phyloP scores from a whole-genome alignment of 805 yeast genomes.

The Teunomyces lycoperdinae region DNA sequence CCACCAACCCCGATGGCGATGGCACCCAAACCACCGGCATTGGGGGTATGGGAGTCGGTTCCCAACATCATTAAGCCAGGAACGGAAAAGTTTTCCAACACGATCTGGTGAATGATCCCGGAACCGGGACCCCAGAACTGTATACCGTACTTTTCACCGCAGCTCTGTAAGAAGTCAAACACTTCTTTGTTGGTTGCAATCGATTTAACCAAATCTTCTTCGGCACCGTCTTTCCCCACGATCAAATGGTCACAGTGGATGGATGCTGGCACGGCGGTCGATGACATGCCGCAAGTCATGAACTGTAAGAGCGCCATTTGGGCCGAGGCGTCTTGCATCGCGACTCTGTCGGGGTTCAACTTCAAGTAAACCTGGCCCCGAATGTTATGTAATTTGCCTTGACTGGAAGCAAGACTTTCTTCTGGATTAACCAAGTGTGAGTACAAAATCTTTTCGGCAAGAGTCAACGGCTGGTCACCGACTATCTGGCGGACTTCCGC shows the following conservation, averaged over 20 bases:
- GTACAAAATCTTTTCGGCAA: constrained; percentile 92
- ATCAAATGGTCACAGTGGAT: constrained; percentile 98
- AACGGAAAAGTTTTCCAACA: constrained; percentile 91
- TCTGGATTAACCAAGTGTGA: constrained; percentile 90
- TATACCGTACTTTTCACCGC: constrained; percentile 93
- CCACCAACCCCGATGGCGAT: constrained; percentile 99
- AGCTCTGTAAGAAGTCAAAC: constrained; percentile 87
- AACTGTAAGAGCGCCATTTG: constrained; percentile 98
- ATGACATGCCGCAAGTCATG: constrained; percentile 91
- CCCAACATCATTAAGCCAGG: constrained; percentile 98
- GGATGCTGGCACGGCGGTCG: constrained; percentile 89
- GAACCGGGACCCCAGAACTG: constrained; percentile 99
- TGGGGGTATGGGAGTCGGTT: constrained; percentile 98
- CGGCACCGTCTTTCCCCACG: constrained; percentile 94
- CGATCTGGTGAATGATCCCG: constrained; percentile 97
- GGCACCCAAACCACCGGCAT: constrained; percentile 98
- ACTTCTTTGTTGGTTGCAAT: constrained; percentile 89
- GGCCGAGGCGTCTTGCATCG: constrained; percentile 99
- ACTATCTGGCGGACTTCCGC: constrained; percentile 62
- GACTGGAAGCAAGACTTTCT: constrained; percentile 58
- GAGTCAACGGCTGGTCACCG: constrained; percentile 72
- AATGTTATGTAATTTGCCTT: constrained; percentile 49
- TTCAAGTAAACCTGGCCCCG: constrained; percentile 91
- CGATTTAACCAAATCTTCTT: constrained; percentile 75
- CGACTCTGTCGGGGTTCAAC: constrained; percentile 95